A percentile compares a stretch with the other conserved stretches of the same genome.
These are phyloP conservation scores for Lipomyces starkeyi DNA, from an alignment of 805 yeast genomes.

Conservation along the genomic window DNA sequence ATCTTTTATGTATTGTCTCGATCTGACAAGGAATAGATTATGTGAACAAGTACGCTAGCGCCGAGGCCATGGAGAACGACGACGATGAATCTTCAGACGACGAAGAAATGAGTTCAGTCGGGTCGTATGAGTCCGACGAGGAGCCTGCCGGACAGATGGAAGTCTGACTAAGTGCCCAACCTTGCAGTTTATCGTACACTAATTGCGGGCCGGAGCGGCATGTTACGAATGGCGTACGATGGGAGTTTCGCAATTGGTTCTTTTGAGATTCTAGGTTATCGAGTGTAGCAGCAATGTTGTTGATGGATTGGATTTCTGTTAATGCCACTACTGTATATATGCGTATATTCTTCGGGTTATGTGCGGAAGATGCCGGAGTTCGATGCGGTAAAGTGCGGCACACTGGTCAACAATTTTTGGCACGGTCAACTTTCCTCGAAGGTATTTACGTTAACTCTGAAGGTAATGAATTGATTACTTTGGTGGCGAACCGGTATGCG, in stretches of 20 bases:
- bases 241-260: constrained; percentile 6
- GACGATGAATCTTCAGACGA: constrained; percentile 49
- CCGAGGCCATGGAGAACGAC: constrained; percentile 56
- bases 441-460: no score
- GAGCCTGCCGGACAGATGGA: constrained; percentile 51
- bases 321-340: not conserved
- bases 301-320: not conserved
- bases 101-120: constrained; percentile 52
- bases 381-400: not conserved
- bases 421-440: not conserved
- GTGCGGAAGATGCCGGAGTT: no score
- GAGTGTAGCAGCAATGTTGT: not conserved
- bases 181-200: not conserved
- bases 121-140: constrained; percentile 49
- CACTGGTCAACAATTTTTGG: no score
- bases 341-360: no score
- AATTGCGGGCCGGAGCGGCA: not conserved
- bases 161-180: constrained; percentile 35
- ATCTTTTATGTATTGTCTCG: not conserved
- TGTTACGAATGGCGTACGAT: not conserved
- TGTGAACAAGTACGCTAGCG: constrained; percentile 70
- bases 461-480: not conserved
- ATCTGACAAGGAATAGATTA: constrained; percentile 50
- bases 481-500: not conserved
- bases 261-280: not conserved